Percentiles rank a stretch among this genome's conserved stretches.
phyloP scores from a whole-genome alignment of 139 green algal genomes.

The Chlorella ohadii region DNA sequence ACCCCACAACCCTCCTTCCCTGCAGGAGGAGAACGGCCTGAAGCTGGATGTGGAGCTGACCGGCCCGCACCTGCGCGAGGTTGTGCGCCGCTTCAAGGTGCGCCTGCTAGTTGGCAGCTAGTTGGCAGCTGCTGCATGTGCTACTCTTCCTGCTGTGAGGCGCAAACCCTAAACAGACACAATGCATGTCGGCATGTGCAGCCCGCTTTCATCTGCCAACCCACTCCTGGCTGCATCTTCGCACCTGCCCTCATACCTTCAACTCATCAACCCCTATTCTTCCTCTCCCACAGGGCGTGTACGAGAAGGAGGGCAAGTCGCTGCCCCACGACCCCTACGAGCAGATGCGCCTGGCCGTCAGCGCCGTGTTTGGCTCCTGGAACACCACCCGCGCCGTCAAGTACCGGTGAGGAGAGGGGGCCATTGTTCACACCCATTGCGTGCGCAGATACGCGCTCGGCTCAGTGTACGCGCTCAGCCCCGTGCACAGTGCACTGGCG shows the following conservation, averaged over 20 bases:
- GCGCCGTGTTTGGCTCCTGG: constrained; percentile 86
- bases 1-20: background rate
- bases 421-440: no score
- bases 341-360: constrained; percentile 60
- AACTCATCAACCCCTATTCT: background rate
- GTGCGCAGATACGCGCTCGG: no score
- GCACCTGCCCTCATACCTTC: background rate
- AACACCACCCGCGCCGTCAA: constrained; percentile 82
- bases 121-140: no score
- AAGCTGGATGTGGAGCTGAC: constrained; percentile 84
- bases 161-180: no score
- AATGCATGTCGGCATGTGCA: no score
- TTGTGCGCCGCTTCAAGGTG: constrained; percentile 73
- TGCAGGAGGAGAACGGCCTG: constrained; percentile 46
- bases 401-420: constrained; percentile 37
- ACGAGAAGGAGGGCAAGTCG: constrained; percentile 54
- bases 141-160: no score
- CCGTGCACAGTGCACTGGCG: background rate
- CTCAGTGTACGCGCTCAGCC: no score
- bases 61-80: constrained; percentile 72
- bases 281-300: constrained; percentile 52
- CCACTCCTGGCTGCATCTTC: no score
- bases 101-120: background rate
- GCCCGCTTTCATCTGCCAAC: no score
- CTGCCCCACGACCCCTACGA: constrained; percentile 81